Percentiles rank a stretch among this genome's conserved stretches.
Evolutionary conservation across 768 basidiomycete genomes (phyloP).

Genomic region (Lactarius tabidus): DNA sequence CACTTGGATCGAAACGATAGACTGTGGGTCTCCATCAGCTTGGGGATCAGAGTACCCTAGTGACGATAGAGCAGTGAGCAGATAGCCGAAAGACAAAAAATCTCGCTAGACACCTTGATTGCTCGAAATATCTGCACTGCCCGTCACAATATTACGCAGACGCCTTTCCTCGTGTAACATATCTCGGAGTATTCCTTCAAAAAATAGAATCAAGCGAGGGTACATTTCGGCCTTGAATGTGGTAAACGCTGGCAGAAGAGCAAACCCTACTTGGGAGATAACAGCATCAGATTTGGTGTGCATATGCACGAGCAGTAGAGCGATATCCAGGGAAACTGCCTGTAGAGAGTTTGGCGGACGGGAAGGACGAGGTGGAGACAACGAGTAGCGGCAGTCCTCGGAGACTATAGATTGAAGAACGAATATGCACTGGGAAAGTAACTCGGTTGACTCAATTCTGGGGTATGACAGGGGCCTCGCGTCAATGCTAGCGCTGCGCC

Average conservation of each 20-base stretch:
- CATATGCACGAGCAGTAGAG: slow-evolving; percentile 56
- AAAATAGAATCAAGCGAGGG: slow-evolving; percentile 59
- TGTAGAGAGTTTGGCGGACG: slow-evolving; percentile 78
- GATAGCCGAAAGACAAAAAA: background rate
- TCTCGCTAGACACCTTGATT: slow-evolving; percentile 10
- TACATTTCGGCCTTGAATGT: slow-evolving; percentile 65
- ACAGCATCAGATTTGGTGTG: slow-evolving; percentile 50
- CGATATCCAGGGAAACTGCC: slow-evolving; percentile 64
- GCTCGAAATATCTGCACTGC: background rate
- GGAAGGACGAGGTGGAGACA: slow-evolving; percentile 52
- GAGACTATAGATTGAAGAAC: slow-evolving; percentile 59
- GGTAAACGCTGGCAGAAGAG: slow-evolving; percentile 69
- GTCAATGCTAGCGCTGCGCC: slow-evolving; percentile 37
- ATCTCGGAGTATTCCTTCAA: slow-evolving; percentile 56
- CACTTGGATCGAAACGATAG: slow-evolving; percentile 27
- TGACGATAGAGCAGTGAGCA: background rate
- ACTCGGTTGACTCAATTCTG: slow-evolving; percentile 42
- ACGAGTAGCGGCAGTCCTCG: slow-evolving; percentile 70
- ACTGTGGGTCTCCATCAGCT: background rate
- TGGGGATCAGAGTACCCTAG: slow-evolving; percentile 6
- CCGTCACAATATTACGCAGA: slow-evolving; percentile 25
- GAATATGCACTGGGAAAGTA: slow-evolving; percentile 56
- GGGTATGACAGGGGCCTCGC: slow-evolving; percentile 49
- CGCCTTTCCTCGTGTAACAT: slow-evolving; percentile 46
- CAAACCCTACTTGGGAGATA: slow-evolving; percentile 57